Percentiles rank a stretch among this genome's conserved stretches.
Conservation (phyloP, 1,284 basidiomycete genomes). For the Paramarasmius palmivorus region DNA sequence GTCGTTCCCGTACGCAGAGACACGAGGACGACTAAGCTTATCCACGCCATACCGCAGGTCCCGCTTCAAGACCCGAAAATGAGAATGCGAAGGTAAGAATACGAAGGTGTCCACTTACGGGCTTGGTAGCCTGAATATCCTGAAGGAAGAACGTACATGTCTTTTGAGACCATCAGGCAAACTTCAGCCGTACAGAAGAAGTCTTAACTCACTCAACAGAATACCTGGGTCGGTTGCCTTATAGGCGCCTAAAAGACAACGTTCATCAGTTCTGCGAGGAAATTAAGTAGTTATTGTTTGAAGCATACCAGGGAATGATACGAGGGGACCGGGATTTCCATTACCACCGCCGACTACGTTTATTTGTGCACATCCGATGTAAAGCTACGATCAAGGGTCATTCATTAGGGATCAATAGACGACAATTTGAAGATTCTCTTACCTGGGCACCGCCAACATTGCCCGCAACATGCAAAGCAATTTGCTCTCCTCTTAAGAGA, state of each 20-base stretch:
- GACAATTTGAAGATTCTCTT: no score
- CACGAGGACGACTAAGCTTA: no score
- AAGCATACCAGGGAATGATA: constrained; percentile 33
- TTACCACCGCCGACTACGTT: constrained; percentile 36
- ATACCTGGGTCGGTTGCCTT: constrained; percentile 33
- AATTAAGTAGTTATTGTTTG: constrained; percentile 15
- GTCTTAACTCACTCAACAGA: constrained; percentile 26
- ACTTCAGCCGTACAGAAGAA: background rate
- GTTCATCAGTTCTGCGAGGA: constrained; percentile 13
- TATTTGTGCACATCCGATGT: constrained; percentile 37
- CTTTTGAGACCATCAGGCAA: constrained; percentile 15
- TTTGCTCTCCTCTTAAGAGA: constrained; percentile 31
- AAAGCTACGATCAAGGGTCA: constrained; percentile 28
- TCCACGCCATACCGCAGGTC: constrained; percentile 23
- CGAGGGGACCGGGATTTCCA: constrained; percentile 30
- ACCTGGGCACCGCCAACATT: constrained; percentile 33
- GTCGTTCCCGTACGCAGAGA: no score
- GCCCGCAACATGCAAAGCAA: constrained; percentile 36
- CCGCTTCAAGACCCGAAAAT: constrained; percentile 12
- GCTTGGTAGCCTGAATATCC: constrained; percentile 31
- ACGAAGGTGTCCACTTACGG: constrained; percentile 22
- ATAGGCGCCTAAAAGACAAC: constrained; percentile 20
- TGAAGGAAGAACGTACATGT: constrained; percentile 32
- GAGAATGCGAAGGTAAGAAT: background rate
- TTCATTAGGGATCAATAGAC: constrained; percentile 3